Evolutionary conservation across 2,329 filamentous ascomycete genomes (phyloP).

Genomic region (Metarhizium rileyi): DNA sequence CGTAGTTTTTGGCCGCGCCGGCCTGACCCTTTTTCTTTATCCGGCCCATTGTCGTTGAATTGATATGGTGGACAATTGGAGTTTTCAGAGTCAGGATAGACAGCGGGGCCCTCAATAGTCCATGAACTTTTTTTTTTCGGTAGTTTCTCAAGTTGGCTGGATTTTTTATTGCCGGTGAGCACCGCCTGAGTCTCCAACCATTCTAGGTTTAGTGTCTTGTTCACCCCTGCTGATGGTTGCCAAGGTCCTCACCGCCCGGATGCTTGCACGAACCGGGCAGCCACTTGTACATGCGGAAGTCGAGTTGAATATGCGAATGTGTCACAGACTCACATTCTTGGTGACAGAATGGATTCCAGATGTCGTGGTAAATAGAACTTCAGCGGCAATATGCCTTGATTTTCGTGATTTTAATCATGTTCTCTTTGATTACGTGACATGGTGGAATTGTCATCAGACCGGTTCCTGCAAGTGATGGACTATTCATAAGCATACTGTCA

Average conservation of each 20-base stretch:
- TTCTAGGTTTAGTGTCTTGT: conserved; percentile 9
- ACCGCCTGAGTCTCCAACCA: conserved; percentile 17
- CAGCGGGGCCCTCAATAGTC: conserved; percentile 24
- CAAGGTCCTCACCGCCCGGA: conserved; percentile 17
- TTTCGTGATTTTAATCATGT: no score
- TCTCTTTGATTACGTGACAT: no score
- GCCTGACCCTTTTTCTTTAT: conserved; percentile 90
- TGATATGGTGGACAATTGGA: conserved; percentile 5
- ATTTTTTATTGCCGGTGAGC: conserved; percentile 24
- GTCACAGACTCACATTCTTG: no score
- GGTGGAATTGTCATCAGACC: no score
- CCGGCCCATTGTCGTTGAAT: conserved; percentile 47
- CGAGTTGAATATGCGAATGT: no score
- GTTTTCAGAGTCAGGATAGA: conserved; percentile 10
- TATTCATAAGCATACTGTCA: no score
- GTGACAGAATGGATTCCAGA: no score
- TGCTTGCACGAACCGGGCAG: background rate
- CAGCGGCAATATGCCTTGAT: no score
- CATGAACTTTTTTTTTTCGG: conserved; percentile 20
- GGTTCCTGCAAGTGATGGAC: no score
- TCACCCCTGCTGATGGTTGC: background rate
- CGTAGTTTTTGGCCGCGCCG: conserved; percentile 95
- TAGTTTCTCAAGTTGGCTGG: conserved; percentile 6
- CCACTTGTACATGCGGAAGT: no score
- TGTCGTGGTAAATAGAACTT: no score